A percentile compares a stretch with the other conserved stretches of the same genome.
These are phyloP conservation scores for Tetraselmis chui DNA, from an alignment of 139 green algal species.

Conservation along the genomic window DNA sequence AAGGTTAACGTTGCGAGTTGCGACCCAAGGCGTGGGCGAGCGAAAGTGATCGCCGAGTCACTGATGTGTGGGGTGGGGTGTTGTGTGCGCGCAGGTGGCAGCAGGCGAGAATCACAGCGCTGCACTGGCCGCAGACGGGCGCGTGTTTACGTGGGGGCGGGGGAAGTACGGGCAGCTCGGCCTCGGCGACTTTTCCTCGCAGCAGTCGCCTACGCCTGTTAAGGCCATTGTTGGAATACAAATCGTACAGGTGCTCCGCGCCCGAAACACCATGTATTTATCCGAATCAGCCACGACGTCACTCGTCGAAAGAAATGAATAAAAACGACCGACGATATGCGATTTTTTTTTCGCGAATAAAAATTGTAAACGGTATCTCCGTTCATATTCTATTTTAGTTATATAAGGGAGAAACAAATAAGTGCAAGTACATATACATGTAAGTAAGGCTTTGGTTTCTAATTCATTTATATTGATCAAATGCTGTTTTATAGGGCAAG, in stretches of 20 bases:
- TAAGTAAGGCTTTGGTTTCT: neutral
- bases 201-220: conserved; percentile 31
- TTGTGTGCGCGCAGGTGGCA: conserved; percentile 39
- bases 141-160: conserved; percentile 65
- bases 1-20: too few relatives aligned
- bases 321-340: too few relatives aligned
- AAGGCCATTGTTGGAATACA: conserved; percentile 16
- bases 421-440: neutral
- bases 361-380: too few relatives aligned
- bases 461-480: neutral
- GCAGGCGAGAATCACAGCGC: conserved; percentile 64
- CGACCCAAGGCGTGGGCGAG: too few relatives aligned
- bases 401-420: neutral
- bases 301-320: neutral
- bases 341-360: too few relatives aligned
- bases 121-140: conserved; percentile 47
- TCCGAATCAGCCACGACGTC: neutral
- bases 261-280: neutral
- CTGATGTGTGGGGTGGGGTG: neutral
- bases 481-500: neutral
- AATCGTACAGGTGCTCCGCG: neutral
- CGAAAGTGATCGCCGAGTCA: too few relatives aligned
- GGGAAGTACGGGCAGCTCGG: conserved; percentile 69
- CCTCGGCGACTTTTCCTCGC: conserved; percentile 36
- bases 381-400: neutral